phyloP scores from a whole-genome alignment of 1,139 yeast genomes.

The Blastobotrys indianensis region DNA sequence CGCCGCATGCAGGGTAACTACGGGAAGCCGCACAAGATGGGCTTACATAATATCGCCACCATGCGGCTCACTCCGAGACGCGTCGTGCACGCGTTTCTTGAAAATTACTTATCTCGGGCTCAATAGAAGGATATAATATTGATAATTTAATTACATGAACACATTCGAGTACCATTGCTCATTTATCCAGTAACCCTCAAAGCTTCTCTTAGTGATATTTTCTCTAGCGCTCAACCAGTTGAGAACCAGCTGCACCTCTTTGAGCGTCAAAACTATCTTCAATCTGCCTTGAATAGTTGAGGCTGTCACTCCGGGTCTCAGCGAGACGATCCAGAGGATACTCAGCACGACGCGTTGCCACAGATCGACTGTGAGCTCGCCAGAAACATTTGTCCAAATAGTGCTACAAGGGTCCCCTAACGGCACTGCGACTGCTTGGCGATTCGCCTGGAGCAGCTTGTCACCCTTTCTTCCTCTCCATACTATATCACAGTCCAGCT shows the following conservation, averaged over 20 bases:
- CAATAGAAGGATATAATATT: neutral
- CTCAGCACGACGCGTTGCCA: constrained; percentile 55
- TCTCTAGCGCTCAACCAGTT: constrained; percentile 51
- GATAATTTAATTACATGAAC: constrained; percentile 4
- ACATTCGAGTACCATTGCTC: constrained; percentile 46
- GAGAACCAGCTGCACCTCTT: constrained; percentile 48
- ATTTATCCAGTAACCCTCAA: constrained; percentile 46
- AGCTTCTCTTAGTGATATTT: constrained; percentile 38
- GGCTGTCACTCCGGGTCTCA: constrained; percentile 54
- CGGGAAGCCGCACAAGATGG: too few species aligned
- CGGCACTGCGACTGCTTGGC: constrained; percentile 30
- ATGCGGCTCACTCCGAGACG: too few species aligned
- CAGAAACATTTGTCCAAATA: constrained; percentile 67
- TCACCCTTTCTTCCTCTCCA: constrained; percentile 18
- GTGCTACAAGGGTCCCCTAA: constrained; percentile 63
- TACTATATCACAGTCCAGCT: constrained; percentile 55
- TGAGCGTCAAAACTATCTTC: constrained; percentile 40
- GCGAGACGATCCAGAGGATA: constrained; percentile 45
- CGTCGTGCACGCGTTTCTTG: too few species aligned
- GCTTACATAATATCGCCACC: too few species aligned
- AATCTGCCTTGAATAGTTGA: constrained; percentile 35
- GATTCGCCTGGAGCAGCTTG: constrained; percentile 10
- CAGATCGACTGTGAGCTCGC: constrained; percentile 50
- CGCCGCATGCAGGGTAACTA: constrained; percentile 1
- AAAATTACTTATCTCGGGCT: too few species aligned